phyloP scores from a whole-genome alignment of 129 eudicot genomes.

The Helichrysum umbraculigerum region DNA sequence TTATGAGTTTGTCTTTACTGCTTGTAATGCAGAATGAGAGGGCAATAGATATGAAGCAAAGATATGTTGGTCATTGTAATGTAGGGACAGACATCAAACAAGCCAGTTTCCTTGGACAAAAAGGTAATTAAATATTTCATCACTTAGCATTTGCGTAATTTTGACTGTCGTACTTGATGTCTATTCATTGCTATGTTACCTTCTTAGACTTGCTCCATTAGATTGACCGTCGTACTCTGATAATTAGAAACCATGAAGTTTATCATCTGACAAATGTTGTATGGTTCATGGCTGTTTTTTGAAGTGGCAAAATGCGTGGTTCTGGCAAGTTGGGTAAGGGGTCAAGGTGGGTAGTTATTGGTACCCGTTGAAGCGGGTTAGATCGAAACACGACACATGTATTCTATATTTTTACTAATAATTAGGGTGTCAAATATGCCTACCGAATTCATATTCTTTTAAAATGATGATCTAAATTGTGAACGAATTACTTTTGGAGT shows the following conservation, averaged over 20 bases:
- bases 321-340: no score
- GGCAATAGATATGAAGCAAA: conserved; percentile 85
- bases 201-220: not conserved
- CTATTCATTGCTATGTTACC: not conserved
- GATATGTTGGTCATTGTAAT: conserved; percentile 91
- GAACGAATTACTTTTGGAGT: no score
- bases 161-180: conserved; percentile 10
- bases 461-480: no score
- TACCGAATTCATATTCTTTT: no score
- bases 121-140: conserved; percentile 43
- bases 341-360: no score
- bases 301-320: not conserved
- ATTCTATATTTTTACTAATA: no score
- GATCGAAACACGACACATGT: no score
- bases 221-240: not conserved
- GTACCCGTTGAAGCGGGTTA: no score
- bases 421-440: not conserved
- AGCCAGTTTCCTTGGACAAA: conserved; percentile 93
- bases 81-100: conserved; percentile 96
- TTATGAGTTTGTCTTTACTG: conserved; percentile 9
- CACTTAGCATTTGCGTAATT: conserved; percentile 7
- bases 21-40: conserved; percentile 64
- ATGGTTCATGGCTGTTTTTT: not conserved
- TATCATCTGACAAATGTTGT: not conserved
- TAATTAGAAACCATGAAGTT: not conserved